Evolutionary conservation across 306 rosid genomes (phyloP), one percentile per base, ranked within the genome.

Genomic region (Quercus rubra): DNA sequence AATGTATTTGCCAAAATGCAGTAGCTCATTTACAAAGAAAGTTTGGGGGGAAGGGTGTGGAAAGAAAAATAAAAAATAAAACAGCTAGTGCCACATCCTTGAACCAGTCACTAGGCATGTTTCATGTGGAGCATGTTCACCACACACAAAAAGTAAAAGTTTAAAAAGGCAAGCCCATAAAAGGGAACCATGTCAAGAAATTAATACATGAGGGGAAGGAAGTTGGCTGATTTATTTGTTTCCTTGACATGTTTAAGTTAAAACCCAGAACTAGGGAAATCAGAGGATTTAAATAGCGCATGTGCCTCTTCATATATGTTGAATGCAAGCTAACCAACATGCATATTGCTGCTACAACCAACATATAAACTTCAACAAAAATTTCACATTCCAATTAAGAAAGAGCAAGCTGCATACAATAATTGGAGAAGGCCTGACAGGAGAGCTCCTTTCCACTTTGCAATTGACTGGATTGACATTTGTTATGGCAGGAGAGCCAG

Each of bases 381-480:
- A 56, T 68, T 72, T 63, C 54, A 72, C n/a, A 62, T 20, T 61
- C 38, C 27, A 80, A 76, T 67, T 73, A 62, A 28, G 73, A 64
- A 56, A 55, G 85, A 69, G 61, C 28, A 72, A 72, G 79, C 74
- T 63, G 70, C 91, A 31, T 90, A 91, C 97, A 28, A 88, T 82
- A 84, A 91, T 86, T 30, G 93, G 87, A 78, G 92, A 80, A 17
- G 97, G 90, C 84, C 89, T 87, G 77, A 80, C 91, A 78, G 95
- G 95, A 71, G 98, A 93, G 83, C 89, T 87, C 80, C 91, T 90
- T 78, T 87, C 93, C 78, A 89, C 87, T 90, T 92, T 93, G 81
- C 93, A 85, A 86, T 88, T 91, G 86, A 89, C 86, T 2, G 91
- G 90, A 87, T 82, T 87, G 55, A 74, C 90, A 80, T 79, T 83